phyloP scores from a whole-genome alignment of 768 basidiomycete species.

The Trametes meyenii region DNA sequence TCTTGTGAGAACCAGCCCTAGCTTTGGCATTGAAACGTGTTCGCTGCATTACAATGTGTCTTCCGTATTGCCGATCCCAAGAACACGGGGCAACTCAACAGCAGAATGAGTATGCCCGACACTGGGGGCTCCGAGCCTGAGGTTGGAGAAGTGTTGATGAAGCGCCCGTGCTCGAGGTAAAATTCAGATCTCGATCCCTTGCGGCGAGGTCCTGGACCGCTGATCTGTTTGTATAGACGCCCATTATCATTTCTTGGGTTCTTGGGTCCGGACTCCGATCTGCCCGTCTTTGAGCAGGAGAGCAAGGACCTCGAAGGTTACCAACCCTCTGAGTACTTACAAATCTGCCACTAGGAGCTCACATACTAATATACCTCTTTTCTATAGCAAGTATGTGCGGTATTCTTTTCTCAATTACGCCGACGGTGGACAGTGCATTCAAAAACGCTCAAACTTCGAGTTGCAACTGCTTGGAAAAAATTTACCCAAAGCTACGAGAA shows the following conservation, averaged over 20 bases:
- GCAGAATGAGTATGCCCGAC: neutral
- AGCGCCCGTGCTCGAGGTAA: conserved; percentile 4
- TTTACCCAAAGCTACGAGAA: conserved; percentile 41
- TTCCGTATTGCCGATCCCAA: no score
- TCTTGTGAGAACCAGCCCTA: conserved; percentile 31
- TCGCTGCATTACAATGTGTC: conserved; percentile 1
- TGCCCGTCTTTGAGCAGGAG: no score
- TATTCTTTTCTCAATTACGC: conserved; percentile 55
- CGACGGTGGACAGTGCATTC: neutral
- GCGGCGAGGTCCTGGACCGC: neutral
- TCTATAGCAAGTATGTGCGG: conserved; percentile 59
- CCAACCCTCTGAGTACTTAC: no score
- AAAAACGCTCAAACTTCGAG: conserved; percentile 12
- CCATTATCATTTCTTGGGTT: conserved; percentile 1
- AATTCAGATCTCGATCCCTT: conserved; percentile 25
- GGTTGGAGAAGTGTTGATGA: neutral
- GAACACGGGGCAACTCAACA: no score
- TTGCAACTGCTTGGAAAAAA: conserved; percentile 25
- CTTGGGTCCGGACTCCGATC: no score
- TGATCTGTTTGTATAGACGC: conserved; percentile 6
- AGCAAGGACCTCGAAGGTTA: no score
- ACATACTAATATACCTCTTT: no score
- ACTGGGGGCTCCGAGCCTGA: neutral
- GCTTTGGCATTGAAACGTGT: conserved; percentile 33
- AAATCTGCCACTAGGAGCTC: no score